Percentiles rank a stretch among this genome's conserved stretches.
Conservation (phyloP, 345 rosid genomes). For the Bruguiera gymnorhiza region DNA sequence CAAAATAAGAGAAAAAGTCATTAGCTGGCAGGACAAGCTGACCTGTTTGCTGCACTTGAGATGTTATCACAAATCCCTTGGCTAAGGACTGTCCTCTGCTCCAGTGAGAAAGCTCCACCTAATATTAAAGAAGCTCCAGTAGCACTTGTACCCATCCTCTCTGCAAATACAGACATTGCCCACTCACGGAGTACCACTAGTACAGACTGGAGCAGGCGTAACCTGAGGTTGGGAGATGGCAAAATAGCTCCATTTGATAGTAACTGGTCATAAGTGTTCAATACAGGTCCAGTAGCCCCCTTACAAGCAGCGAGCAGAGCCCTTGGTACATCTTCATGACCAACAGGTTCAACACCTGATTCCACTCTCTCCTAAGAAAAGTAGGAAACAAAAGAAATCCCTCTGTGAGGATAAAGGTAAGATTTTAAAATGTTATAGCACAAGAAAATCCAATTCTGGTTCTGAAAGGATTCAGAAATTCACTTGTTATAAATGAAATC, state of each 20-base stretch:
- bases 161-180: conserved; percentile 80
- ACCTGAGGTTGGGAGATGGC: conserved; percentile 71
- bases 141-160: conserved; percentile 67
- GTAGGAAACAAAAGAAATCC: neutral
- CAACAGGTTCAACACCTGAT: conserved; percentile 61
- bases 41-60: conserved; percentile 88
- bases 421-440: neutral
- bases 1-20: neutral
- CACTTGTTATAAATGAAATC: too few relatives aligned
- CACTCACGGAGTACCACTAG: conserved; percentile 83
- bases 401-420: neutral
- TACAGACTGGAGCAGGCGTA: conserved; percentile 78
- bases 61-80: conserved; percentile 87
- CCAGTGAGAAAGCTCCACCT: conserved; percentile 55
- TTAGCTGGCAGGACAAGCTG: conserved; percentile 16
- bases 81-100: conserved; percentile 54
- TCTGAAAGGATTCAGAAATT: neutral
- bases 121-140: conserved; percentile 65
- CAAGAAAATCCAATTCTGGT: neutral
- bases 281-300: conserved; percentile 85
- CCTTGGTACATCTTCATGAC: conserved; percentile 85
- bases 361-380: conserved; percentile 69
- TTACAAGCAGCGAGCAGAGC: conserved; percentile 92
- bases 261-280: conserved; percentile 78
- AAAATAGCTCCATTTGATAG: conserved; percentile 75